A percentile compares a stretch with the other conserved stretches of the same genome.
Conservation (phyloP, 441 rosid species). For the Macaranga tanarius region DNA sequence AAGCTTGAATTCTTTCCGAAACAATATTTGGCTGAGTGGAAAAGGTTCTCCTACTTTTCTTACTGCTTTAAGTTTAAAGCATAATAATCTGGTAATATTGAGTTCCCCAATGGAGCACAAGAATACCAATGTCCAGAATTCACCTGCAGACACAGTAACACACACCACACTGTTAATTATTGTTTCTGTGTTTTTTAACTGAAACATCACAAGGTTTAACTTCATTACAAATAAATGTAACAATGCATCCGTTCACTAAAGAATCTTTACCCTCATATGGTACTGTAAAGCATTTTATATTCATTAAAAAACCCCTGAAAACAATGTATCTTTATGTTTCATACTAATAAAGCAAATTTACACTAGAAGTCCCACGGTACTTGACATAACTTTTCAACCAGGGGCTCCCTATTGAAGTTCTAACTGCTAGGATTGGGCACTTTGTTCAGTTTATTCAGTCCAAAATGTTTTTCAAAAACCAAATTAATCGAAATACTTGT, state of each 20-base stretch:
- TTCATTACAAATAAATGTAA: neutral
- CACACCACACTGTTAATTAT: neutral
- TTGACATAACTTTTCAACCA: too few relatives aligned
- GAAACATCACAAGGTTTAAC: neutral
- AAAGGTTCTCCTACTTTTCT: slow-evolving; percentile 39
- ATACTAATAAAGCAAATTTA: neutral
- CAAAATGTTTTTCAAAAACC: too few relatives aligned
- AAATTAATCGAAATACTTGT: too few relatives aligned
- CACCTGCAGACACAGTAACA: neutral
- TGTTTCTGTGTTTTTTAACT: neutral
- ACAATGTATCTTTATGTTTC: too few relatives aligned
- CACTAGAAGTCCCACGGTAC: too few relatives aligned
- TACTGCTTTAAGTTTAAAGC: neutral
- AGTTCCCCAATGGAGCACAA: neutral
- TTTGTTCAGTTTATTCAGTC: too few relatives aligned
- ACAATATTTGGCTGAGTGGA: slow-evolving; percentile 81
- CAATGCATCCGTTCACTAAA: too few relatives aligned
- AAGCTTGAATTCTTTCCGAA: slow-evolving; percentile 84
- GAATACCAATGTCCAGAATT: neutral
- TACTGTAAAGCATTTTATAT: neutral
- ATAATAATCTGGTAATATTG: neutral
- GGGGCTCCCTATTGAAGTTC: too few relatives aligned
- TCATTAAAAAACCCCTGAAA: neutral
- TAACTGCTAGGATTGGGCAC: too few relatives aligned
- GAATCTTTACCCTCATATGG: too few relatives aligned